Conservation (phyloP, 495 filamentous ascomycete genomes). For the Hypoxylon perforatum region DNA sequence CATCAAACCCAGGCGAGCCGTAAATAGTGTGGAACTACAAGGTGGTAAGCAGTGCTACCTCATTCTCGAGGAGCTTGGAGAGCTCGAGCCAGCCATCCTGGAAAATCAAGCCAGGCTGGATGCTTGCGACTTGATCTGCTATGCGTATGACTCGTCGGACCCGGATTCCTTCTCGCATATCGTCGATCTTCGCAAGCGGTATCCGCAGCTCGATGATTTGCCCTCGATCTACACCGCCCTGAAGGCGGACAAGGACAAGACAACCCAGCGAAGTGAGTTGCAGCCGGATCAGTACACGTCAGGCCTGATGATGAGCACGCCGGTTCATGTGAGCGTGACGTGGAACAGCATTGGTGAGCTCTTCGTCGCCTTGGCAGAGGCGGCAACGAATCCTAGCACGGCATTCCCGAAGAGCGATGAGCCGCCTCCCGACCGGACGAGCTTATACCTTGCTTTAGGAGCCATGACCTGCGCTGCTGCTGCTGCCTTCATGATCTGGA, state of each 20-base stretch:
- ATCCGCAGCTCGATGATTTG: slow-evolving; percentile 84
- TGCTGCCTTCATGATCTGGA: slow-evolving; percentile 80
- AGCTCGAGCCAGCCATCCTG: slow-evolving; percentile 90
- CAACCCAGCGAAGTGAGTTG: slow-evolving; percentile 86
- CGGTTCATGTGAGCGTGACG: slow-evolving; percentile 91
- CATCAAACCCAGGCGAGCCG: slow-evolving; percentile 90
- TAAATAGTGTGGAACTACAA: slow-evolving; percentile 95
- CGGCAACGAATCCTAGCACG: slow-evolving; percentile 85
- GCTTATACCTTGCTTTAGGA: slow-evolving; percentile 85
- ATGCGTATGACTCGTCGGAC: slow-evolving; percentile 95
- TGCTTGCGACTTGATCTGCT: slow-evolving; percentile 91
- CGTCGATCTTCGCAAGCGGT: slow-evolving; percentile 77
- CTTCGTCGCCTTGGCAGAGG: slow-evolving; percentile 87
- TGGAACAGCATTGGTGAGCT: slow-evolving; percentile 92
- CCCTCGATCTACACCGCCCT: slow-evolving; percentile 91
- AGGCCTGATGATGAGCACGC: slow-evolving; percentile 80
- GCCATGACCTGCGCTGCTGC: slow-evolving; percentile 82
- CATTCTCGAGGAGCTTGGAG: slow-evolving; percentile 95
- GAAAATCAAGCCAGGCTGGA: slow-evolving; percentile 94
- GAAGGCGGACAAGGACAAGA: slow-evolving; percentile 94
- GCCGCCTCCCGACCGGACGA: slow-evolving; percentile 81
- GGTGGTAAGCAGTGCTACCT: slow-evolving; percentile 97
- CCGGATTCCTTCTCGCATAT: slow-evolving; percentile 95
- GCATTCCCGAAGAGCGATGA: slow-evolving; percentile 90
- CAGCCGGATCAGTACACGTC: slow-evolving; percentile 95